Evolutionary conservation across 106 monocot genomes (phyloP).

Genomic region (Dactylorhiza incarnata): DNA sequence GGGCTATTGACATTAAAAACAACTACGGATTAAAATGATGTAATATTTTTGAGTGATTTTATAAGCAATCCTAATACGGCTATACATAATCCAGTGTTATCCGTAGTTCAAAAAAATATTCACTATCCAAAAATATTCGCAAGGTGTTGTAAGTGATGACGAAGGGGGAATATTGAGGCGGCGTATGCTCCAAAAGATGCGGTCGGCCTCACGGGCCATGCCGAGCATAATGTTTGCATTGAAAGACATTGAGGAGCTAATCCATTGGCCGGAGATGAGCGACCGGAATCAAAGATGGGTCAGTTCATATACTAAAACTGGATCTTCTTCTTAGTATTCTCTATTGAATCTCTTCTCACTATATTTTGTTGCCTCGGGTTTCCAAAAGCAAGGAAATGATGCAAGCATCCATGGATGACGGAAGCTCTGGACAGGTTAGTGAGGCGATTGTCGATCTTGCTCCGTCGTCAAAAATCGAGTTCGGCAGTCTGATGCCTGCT

Average conservation of each 20-base stretch:
- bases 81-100: too few relatives aligned
- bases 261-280: slow-evolving; percentile 68
- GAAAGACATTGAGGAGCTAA: slow-evolving; percentile 52
- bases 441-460: not conserved
- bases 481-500: not conserved
- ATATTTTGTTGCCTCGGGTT: not conserved
- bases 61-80: too few relatives aligned
- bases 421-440: slow-evolving; percentile 2
- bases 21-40: too few relatives aligned
- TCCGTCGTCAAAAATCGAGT: not conserved
- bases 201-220: slow-evolving; percentile 23
- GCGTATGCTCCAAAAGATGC: too few relatives aligned
- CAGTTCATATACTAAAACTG: slow-evolving; percentile 7
- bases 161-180: too few relatives aligned
- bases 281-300: slow-evolving; percentile 62
- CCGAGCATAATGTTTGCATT: slow-evolving; percentile 75
- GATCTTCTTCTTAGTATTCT: too few relatives aligned
- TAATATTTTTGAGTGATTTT: too few relatives aligned
- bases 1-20: too few relatives aligned
- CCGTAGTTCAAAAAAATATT: too few relatives aligned
- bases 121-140: too few relatives aligned
- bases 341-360: not conserved
- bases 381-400: slow-evolving; percentile 8
- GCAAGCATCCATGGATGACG: slow-evolving; percentile 5
- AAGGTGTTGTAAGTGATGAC: too few relatives aligned